Conservation (phyloP, 176 grass and related monocot genomes). For the Oryza punctata region DNA sequence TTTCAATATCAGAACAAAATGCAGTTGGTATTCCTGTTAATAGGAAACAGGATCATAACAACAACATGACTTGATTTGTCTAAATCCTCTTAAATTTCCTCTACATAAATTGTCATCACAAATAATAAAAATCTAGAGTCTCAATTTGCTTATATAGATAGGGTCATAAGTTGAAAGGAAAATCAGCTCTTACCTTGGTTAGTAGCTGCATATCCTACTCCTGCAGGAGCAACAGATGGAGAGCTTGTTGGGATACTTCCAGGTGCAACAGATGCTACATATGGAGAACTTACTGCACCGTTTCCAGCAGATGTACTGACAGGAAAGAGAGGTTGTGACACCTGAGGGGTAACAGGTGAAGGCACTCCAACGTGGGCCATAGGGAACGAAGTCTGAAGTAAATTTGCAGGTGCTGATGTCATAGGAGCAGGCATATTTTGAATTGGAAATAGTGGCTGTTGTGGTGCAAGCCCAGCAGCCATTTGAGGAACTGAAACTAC, state of each 20-base stretch:
- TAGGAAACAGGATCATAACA: background rate
- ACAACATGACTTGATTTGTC: background rate
- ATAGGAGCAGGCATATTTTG: constrained; percentile 76
- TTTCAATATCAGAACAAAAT: constrained; percentile 12
- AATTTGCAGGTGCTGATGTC: constrained; percentile 53
- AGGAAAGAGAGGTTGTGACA: constrained; percentile 90
- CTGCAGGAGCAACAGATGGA: constrained; percentile 49
- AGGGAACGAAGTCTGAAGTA: constrained; percentile 61
- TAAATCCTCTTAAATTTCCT: background rate
- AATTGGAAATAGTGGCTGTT: constrained; percentile 88
- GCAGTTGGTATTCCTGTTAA: background rate
- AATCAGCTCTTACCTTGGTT: constrained; percentile 67
- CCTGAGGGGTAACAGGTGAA: constrained; percentile 54
- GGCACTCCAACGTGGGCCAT: constrained; percentile 60
- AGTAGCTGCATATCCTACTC: constrained; percentile 48
- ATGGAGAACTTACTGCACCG: constrained; percentile 56
- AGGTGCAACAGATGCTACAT: constrained; percentile 45
- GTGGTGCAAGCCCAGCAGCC: constrained; percentile 45
- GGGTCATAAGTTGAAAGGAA: background rate
- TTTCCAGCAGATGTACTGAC: constrained; percentile 61
- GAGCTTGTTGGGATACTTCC: constrained; percentile 54
- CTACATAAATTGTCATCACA: background rate
- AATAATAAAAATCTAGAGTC: background rate
- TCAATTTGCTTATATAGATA: background rate
- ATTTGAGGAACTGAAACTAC: constrained; percentile 53